Evolutionary conservation across 345 rosid genomes (phyloP), one percentile per base, ranked within the genome.

Genomic region (Trapa incisa): DNA sequence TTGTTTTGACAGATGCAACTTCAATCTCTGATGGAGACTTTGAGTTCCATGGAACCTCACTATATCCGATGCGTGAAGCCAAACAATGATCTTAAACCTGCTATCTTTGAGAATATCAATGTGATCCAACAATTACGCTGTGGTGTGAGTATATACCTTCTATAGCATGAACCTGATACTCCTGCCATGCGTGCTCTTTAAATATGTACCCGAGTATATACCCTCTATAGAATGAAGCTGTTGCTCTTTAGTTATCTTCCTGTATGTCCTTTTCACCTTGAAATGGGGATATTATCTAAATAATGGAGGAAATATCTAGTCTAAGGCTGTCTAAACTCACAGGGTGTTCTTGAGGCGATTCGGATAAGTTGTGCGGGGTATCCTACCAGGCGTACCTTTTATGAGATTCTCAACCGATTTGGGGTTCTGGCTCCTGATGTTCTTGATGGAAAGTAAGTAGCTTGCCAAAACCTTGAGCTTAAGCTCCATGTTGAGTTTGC

Each of bases 31-130:
- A 94, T 94, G 99, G 99, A 94, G 80, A 85, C 91, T 10, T 80
- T 94, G 81, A 94, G 69, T 75, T 79, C 79, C 15, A 94, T 96
- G 37, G 96, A 89, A 77, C 99, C 99, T 71, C 97, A 94, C 78
- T 94, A 94, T 85, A 90, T 94, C 80, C 84, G 99, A 87, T 94
- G 99, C 70, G 96, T 94, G 81, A 94, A 94, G 86, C 99, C 99
- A 32, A 94, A 94, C 77, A 86, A 87, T 83, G 82, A 70, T 65
- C 85, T 91, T 37, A 91, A 88, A 74, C 99, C 99, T 73, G 83
- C 86, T 54, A 81, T 94, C 72, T 91, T 94, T 79, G 99, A 94
- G 85, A 91, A 94, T 73, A 65, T 67, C 74, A 94, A 86, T 74
- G 79, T 94, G 79, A 86, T 94, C 73, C 99, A 94, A 68, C 99